These are phyloP conservation scores for Tardiomyces depauwii DNA, from an alignment of 1,139 yeast genomes.

Conservation along the genomic window DNA sequence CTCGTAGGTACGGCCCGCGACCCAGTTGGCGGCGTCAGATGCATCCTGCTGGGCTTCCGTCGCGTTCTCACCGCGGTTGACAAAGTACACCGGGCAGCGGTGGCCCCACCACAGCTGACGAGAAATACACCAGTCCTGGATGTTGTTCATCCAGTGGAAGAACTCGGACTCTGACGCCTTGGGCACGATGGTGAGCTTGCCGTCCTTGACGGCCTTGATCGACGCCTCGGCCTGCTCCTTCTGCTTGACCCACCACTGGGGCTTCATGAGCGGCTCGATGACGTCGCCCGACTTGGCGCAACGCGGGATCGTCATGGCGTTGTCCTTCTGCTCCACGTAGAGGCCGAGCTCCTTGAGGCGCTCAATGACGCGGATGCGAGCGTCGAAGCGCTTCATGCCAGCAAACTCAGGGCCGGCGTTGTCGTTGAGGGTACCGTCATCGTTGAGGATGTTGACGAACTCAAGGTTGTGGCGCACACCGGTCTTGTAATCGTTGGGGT, in stretches of 20 bases:
- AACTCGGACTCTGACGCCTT: slow-evolving; percentile 86
- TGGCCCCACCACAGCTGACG: slow-evolving; percentile 99
- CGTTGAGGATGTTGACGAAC: slow-evolving; percentile 81
- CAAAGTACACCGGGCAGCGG: slow-evolving; percentile 93
- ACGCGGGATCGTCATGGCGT: slow-evolving; percentile 88
- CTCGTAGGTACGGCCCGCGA: slow-evolving; percentile 71
- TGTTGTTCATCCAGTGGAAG: slow-evolving; percentile 91
- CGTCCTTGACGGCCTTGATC: slow-evolving; percentile 72
- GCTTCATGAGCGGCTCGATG: slow-evolving; percentile 92
- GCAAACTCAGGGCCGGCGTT: slow-evolving; percentile 82
- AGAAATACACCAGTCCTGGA: slow-evolving; percentile 99
- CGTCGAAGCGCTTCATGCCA: slow-evolving; percentile 91
- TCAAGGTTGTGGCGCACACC: slow-evolving; percentile 92
- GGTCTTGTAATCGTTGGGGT: slow-evolving; percentile 89
- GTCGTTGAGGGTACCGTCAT: slow-evolving; percentile 83
- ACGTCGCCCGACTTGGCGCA: slow-evolving; percentile 96
- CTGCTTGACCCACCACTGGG: slow-evolving; percentile 99
- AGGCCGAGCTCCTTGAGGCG: slow-evolving; percentile 65
- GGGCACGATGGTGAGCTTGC: slow-evolving; percentile 74
- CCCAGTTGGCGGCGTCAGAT: slow-evolving; percentile 66
- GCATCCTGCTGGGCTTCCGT: slow-evolving; percentile 21
- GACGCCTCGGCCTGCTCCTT: slow-evolving; percentile 83
- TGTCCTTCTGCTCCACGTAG: slow-evolving; percentile 75
- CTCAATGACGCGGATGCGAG: slow-evolving; percentile 77
- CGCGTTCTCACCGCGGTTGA: slow-evolving; percentile 51